A percentile compares a stretch with the other conserved stretches of the same genome.
phyloP scores from a whole-genome alignment of 257 asterid species.

The Nicotiana tomentosiformis region DNA sequence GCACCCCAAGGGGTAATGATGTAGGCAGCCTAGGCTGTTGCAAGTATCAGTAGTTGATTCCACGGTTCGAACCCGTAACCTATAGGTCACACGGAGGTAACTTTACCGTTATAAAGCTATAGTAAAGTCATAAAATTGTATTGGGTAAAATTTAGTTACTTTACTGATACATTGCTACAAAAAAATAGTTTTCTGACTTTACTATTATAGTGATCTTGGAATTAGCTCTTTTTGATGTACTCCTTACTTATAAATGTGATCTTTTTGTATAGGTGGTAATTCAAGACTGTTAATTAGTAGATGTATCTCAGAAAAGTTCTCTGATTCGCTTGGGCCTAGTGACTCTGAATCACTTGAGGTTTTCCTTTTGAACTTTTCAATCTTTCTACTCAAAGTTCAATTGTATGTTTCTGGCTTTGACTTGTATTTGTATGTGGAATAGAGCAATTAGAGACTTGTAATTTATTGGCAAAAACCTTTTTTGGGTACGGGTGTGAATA shows the following conservation, averaged over 20 bases:
- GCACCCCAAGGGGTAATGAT: too few species aligned
- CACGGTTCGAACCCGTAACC: too few species aligned
- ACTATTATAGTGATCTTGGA: too few species aligned
- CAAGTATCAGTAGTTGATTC: too few species aligned
- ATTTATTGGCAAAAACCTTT: background rate
- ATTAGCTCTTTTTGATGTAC: background rate
- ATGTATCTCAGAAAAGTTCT: background rate
- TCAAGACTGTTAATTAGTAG: background rate
- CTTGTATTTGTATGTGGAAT: background rate
- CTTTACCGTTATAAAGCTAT: too few species aligned
- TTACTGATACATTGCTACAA: too few species aligned
- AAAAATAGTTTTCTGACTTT: too few species aligned
- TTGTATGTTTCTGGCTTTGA: background rate
- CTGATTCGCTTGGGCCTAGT: background rate
- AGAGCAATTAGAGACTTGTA: background rate
- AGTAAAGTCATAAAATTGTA: too few species aligned
- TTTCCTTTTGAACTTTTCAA: background rate
- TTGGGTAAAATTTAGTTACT: too few species aligned
- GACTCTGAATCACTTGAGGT: conserved; percentile 4
- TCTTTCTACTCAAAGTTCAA: background rate
- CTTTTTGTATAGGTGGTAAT: background rate
- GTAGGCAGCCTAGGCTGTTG: too few species aligned
- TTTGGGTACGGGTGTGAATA: background rate
- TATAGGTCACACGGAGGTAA: too few species aligned
- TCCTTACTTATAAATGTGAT: background rate